Evolutionary conservation across 305 asterid species (phyloP).

Genomic region (Striga hermonthica): DNA sequence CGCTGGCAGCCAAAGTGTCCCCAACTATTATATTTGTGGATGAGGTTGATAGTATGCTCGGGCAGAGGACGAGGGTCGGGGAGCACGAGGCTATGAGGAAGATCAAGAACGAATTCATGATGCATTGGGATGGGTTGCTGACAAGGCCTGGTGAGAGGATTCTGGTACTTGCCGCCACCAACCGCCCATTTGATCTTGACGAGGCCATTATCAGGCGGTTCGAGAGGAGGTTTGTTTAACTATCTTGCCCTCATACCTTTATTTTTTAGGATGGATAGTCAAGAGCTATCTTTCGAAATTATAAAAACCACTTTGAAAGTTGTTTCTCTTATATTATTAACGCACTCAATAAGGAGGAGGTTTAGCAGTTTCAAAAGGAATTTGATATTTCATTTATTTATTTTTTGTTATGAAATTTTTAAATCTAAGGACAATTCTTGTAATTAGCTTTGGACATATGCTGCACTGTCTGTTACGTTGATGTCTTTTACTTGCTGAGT

Average conservation of each 20-base stretch:
- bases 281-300: too few relatives aligned
- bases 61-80: slow-evolving; percentile 88
- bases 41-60: slow-evolving; percentile 97
- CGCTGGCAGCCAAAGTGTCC: slow-evolving; percentile 86
- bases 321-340: too few relatives aligned
- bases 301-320: too few relatives aligned
- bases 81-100: slow-evolving; percentile 96
- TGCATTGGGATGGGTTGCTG: slow-evolving; percentile 89
- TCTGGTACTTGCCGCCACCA: slow-evolving; percentile 94
- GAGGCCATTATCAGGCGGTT: slow-evolving; percentile 93
- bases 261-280: too few relatives aligned
- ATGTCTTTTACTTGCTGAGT: not conserved
- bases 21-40: slow-evolving; percentile 89
- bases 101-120: slow-evolving; percentile 86
- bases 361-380: too few relatives aligned
- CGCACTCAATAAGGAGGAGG: too few relatives aligned
- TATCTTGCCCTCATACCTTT: too few relatives aligned
- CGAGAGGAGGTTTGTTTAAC: slow-evolving; percentile 67
- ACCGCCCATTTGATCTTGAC: slow-evolving; percentile 89
- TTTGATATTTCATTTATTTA: too few relatives aligned
- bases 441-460: not conserved
- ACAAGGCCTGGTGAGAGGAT: slow-evolving; percentile 75
- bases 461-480: not conserved
- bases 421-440: not conserved
- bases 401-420: too few relatives aligned